Percentiles rank a stretch among this genome's conserved stretches.
Conservation (phyloP, 495 filamentous ascomycete genomes). For the Daldinia concentrica region DNA sequence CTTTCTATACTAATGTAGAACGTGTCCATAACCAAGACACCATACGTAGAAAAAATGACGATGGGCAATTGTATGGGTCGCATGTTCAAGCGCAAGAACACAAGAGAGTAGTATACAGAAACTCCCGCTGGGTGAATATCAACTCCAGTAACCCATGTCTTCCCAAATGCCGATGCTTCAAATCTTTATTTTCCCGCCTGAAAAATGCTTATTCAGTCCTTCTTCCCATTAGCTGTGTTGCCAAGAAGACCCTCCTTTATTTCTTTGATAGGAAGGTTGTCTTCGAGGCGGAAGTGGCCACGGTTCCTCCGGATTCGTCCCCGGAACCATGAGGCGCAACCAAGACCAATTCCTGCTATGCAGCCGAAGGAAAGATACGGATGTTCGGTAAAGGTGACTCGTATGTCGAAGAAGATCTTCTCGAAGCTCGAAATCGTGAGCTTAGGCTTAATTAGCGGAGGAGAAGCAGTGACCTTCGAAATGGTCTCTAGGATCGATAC, state of each 20-base stretch:
- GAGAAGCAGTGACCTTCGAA: conserved; percentile 73
- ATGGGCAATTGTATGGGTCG: conserved; percentile 34
- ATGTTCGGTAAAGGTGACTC: conserved; percentile 72
- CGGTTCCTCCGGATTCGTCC: conserved; percentile 64
- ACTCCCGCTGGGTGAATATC: conserved; percentile 42
- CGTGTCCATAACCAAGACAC: conserved; percentile 41
- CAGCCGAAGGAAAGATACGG: conserved; percentile 74
- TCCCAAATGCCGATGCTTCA: conserved; percentile 32
- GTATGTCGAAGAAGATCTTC: conserved; percentile 79
- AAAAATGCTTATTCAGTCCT: conserved; percentile 65
- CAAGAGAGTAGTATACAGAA: conserved; percentile 48
- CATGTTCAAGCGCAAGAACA: conserved; percentile 43
- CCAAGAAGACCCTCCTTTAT: conserved; percentile 67
- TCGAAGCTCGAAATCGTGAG: conserved; percentile 81
- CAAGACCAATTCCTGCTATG: conserved; percentile 63
- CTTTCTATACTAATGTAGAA: conserved; percentile 42
- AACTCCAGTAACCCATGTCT: conserved; percentile 38
- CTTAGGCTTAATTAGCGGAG: conserved; percentile 86
- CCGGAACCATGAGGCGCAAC: conserved; percentile 62
- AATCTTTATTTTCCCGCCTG: conserved; percentile 23
- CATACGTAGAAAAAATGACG: conserved; percentile 29
- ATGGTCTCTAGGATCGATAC: conserved; percentile 96
- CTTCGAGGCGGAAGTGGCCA: conserved; percentile 81
- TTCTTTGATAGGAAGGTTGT: conserved; percentile 66
- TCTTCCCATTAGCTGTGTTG: conserved; percentile 72